A percentile compares a stretch with the other conserved stretches of the same genome.
Evolutionary conservation across 2,329 filamentous ascomycete genomes (phyloP).

Genomic region (Botryotinia calthae): DNA sequence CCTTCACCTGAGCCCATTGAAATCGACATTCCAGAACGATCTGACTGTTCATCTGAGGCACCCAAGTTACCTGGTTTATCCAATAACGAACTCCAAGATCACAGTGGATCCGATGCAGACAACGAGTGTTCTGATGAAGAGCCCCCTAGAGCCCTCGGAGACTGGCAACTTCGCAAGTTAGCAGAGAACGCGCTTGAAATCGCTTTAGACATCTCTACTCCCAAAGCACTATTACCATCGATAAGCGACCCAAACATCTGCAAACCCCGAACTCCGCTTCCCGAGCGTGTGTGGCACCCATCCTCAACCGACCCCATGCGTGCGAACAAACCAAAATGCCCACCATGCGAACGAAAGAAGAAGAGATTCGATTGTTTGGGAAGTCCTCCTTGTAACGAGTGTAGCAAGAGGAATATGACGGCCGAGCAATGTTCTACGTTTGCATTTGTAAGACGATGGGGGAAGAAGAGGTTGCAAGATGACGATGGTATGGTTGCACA

Average conservation of each 20-base stretch:
- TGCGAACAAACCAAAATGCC: slow-evolving; percentile 20
- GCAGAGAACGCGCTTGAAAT: slow-evolving; percentile 16
- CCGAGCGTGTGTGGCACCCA: slow-evolving; percentile 12
- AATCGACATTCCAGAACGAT: background rate
- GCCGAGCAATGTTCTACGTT: slow-evolving; percentile 7
- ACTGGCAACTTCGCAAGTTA: slow-evolving; percentile 13
- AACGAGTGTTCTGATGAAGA: slow-evolving; percentile 13
- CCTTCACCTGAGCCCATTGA: slow-evolving; percentile 1
- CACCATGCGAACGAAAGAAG: slow-evolving; percentile 17
- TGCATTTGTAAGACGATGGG: background rate
- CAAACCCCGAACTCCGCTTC: slow-evolving; percentile 10
- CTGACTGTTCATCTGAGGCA: background rate
- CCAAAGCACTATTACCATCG: background rate
- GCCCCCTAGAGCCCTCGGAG: background rate
- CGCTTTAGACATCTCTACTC: background rate
- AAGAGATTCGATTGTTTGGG: slow-evolving; percentile 19
- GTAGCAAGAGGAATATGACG: slow-evolving; percentile 13
- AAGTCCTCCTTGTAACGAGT: slow-evolving; percentile 17
- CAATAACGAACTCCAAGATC: slow-evolving; percentile 1
- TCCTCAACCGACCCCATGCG: background rate
- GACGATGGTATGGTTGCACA: slow-evolving; percentile 5
- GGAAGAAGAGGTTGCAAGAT: slow-evolving; percentile 9
- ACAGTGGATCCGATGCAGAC: slow-evolving; percentile 17
- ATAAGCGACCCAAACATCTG: background rate
- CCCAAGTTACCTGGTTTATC: background rate